Conservation (phyloP, 1,139 yeast species). For the Nakaseomyces delphensis region DNA sequence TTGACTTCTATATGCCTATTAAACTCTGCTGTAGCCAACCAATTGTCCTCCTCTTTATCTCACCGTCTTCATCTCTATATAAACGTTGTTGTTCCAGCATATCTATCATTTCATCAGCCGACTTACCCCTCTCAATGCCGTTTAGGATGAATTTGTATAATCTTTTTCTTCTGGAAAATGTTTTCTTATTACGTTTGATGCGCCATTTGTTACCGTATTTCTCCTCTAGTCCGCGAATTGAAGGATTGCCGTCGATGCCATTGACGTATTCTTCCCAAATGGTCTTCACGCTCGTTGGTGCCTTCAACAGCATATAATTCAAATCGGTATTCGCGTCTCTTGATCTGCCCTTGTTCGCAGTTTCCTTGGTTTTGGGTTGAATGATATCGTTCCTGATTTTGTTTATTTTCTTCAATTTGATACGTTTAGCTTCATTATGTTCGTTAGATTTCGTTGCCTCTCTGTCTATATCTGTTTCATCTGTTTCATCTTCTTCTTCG, state of each 20-base stretch:
- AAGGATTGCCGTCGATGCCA: constrained; percentile 33
- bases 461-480: background rate
- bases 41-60: constrained; percentile 29
- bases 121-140: constrained; percentile 31
- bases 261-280: constrained; percentile 33
- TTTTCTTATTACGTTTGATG: constrained; percentile 28
- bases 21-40: constrained; percentile 33
- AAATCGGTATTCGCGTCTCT: constrained; percentile 9
- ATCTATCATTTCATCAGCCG: constrained; percentile 31
- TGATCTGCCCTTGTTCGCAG: background rate
- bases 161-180: constrained; percentile 32
- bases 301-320: constrained; percentile 28
- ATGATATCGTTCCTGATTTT: background rate
- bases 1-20: constrained; percentile 28
- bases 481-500: constrained; percentile 9
- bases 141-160: constrained; percentile 32
- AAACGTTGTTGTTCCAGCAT: constrained; percentile 28
- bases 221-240: constrained; percentile 31
- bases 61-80: constrained; percentile 30
- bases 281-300: constrained; percentile 31
- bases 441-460: background rate
- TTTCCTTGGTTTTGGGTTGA: constrained; percentile 1
- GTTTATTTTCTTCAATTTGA: constrained; percentile 1
- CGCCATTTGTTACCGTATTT: constrained; percentile 34
- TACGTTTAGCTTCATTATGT: constrained; percentile 6